Conservation (phyloP, 2,329 filamentous ascomycete genomes). For the Aspergillus ustus region DNA sequence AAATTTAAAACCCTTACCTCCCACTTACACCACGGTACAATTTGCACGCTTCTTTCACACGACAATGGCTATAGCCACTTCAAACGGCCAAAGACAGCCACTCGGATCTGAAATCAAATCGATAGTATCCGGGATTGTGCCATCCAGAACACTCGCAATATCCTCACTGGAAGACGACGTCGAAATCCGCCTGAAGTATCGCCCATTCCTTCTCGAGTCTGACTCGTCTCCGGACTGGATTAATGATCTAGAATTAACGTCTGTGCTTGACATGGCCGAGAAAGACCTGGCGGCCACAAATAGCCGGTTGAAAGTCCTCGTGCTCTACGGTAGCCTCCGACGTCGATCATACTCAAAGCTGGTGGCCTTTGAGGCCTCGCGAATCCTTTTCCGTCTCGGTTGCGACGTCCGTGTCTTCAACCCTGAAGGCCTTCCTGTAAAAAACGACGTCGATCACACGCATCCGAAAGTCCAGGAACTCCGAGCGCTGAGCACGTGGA, state of each 20-base stretch:
- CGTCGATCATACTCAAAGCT: slow-evolving; percentile 63
- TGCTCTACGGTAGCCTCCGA: slow-evolving; percentile 65
- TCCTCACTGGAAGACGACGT: slow-evolving; percentile 52
- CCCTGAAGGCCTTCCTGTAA: slow-evolving; percentile 63
- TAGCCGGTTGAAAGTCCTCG: slow-evolving; percentile 59
- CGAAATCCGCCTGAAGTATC: slow-evolving; percentile 54
- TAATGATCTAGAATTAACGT: slow-evolving; percentile 59
- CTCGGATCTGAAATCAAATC: too few relatives aligned
- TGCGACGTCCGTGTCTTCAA: slow-evolving; percentile 69
- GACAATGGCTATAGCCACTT: too few relatives aligned
- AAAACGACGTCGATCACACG: slow-evolving; percentile 62
- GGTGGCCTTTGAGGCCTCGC: slow-evolving; percentile 62
- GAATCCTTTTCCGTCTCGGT: slow-evolving; percentile 67
- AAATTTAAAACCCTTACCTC: too few relatives aligned
- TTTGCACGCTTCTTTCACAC: too few relatives aligned
- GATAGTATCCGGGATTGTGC: too few relatives aligned
- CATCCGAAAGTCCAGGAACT: slow-evolving; percentile 68
- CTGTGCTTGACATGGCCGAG: slow-evolving; percentile 56
- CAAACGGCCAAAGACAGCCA: too few relatives aligned
- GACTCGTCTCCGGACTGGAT: slow-evolving; percentile 55
- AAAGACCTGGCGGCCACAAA: slow-evolving; percentile 47
- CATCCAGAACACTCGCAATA: neutral
- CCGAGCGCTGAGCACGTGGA: slow-evolving; percentile 65
- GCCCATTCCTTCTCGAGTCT: slow-evolving; percentile 59
- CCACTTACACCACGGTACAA: too few relatives aligned